Percentiles rank a stretch among this genome's conserved stretches.
Conservation (phyloP, 1,284 basidiomycete genomes). For the Microbotryum violaceum region DNA sequence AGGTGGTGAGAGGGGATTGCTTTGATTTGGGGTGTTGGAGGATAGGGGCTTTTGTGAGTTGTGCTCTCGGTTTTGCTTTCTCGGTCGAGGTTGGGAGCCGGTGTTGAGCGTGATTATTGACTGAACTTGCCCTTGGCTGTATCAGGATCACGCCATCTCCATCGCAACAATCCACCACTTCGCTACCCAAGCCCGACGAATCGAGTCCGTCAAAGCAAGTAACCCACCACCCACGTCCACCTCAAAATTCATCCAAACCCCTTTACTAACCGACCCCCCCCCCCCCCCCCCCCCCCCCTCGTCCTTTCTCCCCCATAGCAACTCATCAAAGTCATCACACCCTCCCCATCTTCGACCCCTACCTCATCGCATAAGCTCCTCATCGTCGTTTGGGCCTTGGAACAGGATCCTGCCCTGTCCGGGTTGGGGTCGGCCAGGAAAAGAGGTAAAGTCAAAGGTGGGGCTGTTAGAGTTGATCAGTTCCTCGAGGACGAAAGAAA, state of each 20-base stretch:
- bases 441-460: not conserved
- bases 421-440: conserved; percentile 23
- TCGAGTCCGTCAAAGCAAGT: conserved; percentile 60
- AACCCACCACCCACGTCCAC: not conserved
- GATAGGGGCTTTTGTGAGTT: conserved; percentile 61
- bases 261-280: not conserved
- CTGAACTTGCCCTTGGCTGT: no score
- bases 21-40: conserved; percentile 60
- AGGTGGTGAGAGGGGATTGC: conserved; percentile 69
- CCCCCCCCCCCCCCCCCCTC: no score
- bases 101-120: no score
- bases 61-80: conserved; percentile 34
- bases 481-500: not conserved
- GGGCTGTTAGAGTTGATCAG: not conserved
- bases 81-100: no score
- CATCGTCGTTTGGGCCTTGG: conserved; percentile 97
- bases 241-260: not conserved
- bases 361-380: conserved; percentile 58
- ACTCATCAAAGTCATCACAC: conserved; percentile 26
- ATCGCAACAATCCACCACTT: conserved; percentile 94
- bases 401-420: conserved; percentile 57
- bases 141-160: conserved; percentile 84
- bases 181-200: conserved; percentile 64
- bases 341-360: conserved; percentile 37
- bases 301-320: conserved; percentile 16